A percentile compares a stretch with the other conserved stretches of the same genome.
These are phyloP conservation scores for Pythium myriotylum DNA, from an alignment of 352 stramenopile genomes.

Conservation along the genomic window DNA sequence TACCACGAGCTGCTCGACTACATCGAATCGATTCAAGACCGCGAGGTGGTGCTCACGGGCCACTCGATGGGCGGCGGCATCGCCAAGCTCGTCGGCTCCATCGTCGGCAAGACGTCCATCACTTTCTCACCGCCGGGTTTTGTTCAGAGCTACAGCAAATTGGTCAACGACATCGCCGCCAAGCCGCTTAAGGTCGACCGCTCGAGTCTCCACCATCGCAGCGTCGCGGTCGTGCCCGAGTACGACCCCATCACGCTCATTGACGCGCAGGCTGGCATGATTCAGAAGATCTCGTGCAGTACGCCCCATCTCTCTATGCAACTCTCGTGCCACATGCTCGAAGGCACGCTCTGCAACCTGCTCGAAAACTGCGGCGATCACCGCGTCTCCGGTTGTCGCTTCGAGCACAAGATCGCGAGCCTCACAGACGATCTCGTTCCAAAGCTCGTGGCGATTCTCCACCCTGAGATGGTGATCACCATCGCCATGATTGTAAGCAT, in stretches of 20 bases:
- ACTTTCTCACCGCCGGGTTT: constrained; percentile 87
- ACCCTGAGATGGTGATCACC: constrained; percentile 60
- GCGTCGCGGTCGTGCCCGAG: constrained; percentile 86
- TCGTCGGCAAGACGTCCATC: constrained; percentile 75
- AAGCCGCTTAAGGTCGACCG: constrained; percentile 73
- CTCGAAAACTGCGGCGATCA: constrained; percentile 77
- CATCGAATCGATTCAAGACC: constrained; percentile 73
- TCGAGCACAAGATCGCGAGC: constrained; percentile 79
- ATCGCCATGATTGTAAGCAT: constrained; percentile 57
- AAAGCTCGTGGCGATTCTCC: constrained; percentile 46
- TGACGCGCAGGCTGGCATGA: constrained; percentile 86
- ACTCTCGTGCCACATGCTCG: constrained; percentile 91
- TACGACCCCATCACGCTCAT: constrained; percentile 91
- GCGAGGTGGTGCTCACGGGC: constrained; percentile 84
- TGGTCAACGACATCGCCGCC: constrained; percentile 81
- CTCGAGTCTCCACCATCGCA: constrained; percentile 77
- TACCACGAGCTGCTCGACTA: constrained; percentile 88
- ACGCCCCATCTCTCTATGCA: constrained; percentile 88
- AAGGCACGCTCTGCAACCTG: constrained; percentile 86
- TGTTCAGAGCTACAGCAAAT: constrained; percentile 90
- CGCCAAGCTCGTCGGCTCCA: constrained; percentile 79
- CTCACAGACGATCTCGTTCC: constrained; percentile 69
- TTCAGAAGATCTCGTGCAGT: constrained; percentile 90
- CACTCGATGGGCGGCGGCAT: constrained; percentile 90
- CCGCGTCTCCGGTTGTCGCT: constrained; percentile 69